phyloP scores from a whole-genome alignment of 2,329 filamentous ascomycete genomes.

The Penicillium concentricum region DNA sequence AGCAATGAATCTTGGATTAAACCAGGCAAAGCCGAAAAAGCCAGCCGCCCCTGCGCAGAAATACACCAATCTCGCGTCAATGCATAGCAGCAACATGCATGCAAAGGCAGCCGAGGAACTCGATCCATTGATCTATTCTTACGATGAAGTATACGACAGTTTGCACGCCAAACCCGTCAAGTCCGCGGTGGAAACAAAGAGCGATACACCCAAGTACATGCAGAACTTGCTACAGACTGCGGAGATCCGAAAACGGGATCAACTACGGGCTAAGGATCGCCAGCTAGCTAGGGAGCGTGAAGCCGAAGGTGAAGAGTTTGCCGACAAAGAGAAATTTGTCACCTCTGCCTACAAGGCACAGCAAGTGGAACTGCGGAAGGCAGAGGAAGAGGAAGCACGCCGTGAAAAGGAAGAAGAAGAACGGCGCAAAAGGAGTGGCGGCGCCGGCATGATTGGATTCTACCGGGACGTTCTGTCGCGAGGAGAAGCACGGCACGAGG shows the following conservation, averaged over 20 bases:
- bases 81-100: constrained; percentile 48
- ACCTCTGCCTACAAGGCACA: constrained; percentile 64
- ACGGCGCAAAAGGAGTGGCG: constrained; percentile 46
- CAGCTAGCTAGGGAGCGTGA: constrained; percentile 61
- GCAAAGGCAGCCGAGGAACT: constrained; percentile 44
- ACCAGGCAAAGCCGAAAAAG: constrained; percentile 20
- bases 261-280: constrained; percentile 61
- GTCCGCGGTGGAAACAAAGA: constrained; percentile 17
- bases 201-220: constrained; percentile 58
- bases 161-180: constrained; percentile 43
- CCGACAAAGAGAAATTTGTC: constrained; percentile 67
- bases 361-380: constrained; percentile 57
- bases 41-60: constrained; percentile 22
- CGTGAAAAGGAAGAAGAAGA: constrained; percentile 55
- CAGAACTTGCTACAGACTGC: constrained; percentile 58
- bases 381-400: constrained; percentile 59
- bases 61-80: constrained; percentile 48
- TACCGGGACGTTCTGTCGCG: constrained; percentile 60
- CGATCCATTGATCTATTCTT: constrained; percentile 51
- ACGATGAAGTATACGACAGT: constrained; percentile 51
- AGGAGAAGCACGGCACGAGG: constrained; percentile 57
- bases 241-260: constrained; percentile 62
- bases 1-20: constrained; percentile 26
- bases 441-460: constrained; percentile 59
- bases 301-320: constrained; percentile 65